Percentiles rank a stretch among this genome's conserved stretches.
Evolutionary conservation across 495 filamentous ascomycete genomes (phyloP).

Genomic region (Aspergillus sparsus): DNA sequence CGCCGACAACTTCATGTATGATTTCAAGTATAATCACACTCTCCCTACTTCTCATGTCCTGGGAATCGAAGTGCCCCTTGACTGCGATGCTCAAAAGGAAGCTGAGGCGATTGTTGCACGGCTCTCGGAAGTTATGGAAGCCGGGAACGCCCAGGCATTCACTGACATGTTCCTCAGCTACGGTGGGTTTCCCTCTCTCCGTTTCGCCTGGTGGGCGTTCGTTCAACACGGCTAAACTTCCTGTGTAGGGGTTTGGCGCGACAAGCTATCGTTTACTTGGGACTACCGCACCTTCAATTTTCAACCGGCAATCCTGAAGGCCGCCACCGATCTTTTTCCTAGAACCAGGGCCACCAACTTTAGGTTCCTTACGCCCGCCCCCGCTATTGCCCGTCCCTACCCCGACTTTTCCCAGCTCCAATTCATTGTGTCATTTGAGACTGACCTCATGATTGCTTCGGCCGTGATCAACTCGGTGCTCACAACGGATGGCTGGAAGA

Average conservation of each 20-base stretch:
- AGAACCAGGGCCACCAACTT: conserved; percentile 28
- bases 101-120: conserved; percentile 23
- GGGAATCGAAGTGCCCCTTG: conserved; percentile 22
- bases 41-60: conserved; percentile 24
- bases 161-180: conserved; percentile 25
- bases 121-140: neutral
- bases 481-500: conserved; percentile 26
- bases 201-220: neutral
- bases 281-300: conserved; percentile 32
- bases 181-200: conserved; percentile 22
- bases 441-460: conserved; percentile 26
- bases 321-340: conserved; percentile 28
- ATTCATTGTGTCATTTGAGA: conserved; percentile 29
- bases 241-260: conserved; percentile 28
- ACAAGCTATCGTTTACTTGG: conserved; percentile 31
- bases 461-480: conserved; percentile 31
- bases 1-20: conserved; percentile 27
- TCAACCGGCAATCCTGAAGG: conserved; percentile 25
- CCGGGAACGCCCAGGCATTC: conserved; percentile 23
- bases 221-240: neutral
- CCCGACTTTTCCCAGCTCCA: conserved; percentile 28
- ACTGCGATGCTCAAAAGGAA: conserved; percentile 25
- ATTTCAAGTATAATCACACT: conserved; percentile 40
- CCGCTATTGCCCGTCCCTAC: conserved; percentile 25
- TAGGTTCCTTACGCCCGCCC: conserved; percentile 26